Percentiles rank a stretch among this genome's conserved stretches.
Conservation (phyloP, 257 asterid genomes). For the Nicotiana obtusifolia region DNA sequence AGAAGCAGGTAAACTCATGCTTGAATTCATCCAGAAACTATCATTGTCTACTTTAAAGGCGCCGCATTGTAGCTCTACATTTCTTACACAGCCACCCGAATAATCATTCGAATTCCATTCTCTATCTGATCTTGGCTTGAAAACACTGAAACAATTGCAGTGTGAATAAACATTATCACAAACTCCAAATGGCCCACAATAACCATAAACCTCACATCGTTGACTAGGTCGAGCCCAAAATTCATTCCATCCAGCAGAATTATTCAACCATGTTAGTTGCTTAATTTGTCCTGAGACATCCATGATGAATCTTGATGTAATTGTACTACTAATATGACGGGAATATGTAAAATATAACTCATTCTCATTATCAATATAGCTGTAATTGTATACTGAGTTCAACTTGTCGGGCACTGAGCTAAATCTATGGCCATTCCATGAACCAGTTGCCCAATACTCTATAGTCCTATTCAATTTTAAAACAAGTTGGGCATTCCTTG, state of each 20-base stretch:
- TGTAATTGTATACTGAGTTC: slow-evolving; percentile 18
- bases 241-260: slow-evolving; percentile 15
- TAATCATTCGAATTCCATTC: slow-evolving; percentile 33
- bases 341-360: slow-evolving; percentile 39
- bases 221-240: slow-evolving; percentile 37
- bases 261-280: slow-evolving; percentile 23
- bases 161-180: slow-evolving; percentile 21
- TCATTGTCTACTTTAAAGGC: neutral
- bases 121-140: neutral
- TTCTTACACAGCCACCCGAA: slow-evolving; percentile 34
- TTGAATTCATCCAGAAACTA: neutral
- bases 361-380: slow-evolving; percentile 21
- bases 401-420: slow-evolving; percentile 33
- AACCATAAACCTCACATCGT: slow-evolving; percentile 33
- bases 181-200: slow-evolving; percentile 33
- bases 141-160: slow-evolving; percentile 36
- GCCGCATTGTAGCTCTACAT: neutral
- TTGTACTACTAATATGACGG: slow-evolving; percentile 6
- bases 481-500: neutral
- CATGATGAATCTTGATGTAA: slow-evolving; percentile 23
- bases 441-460: slow-evolving; percentile 60
- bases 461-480: slow-evolving; percentile 10
- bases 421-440: slow-evolving; percentile 54
- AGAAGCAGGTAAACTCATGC: neutral
- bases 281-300: slow-evolving; percentile 33